Evolutionary conservation across 2,329 filamentous ascomycete species (phyloP), one percentile per base, ranked within the genome.

Genomic region (Paecilomyces variotii): DNA sequence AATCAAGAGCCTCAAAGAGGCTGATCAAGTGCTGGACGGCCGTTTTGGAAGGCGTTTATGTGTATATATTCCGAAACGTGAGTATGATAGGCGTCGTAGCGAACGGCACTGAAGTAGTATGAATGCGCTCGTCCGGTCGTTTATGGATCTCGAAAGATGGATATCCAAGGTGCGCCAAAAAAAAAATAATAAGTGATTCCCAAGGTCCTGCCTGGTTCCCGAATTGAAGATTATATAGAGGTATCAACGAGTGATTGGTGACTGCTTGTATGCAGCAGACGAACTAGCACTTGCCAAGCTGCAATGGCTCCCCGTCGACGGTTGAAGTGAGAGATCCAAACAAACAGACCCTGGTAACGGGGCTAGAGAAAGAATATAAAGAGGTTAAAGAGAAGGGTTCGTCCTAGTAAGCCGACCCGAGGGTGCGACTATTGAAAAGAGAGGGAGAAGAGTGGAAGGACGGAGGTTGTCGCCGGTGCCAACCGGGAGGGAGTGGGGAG

Each of bases 1-100:
- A 57, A 53, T 63, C 57, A 12, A 66, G 57, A 50, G 58, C 62
- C 58, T 66, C 63, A 51, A 60, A 66, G 56, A 65, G 60, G 64
- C 58, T 61, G 19, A 64, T 61, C 35, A 64, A 59, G 30, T 63
- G 58, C 45, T 60, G 62, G 50, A 65, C 62, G 45, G 61, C 60
- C 54, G 61, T 63, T 54, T 54, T 64, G 55, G 51, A 57, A 24
- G 27, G 45, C 39, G 39, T 45, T 45, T 45, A 19, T 19, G 14
- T 45, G n/a, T 45, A 19, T 45, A 45, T 45, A n/a, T 45, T 12
- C 32, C 32, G 39, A 45, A 19, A 6, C 14, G 19, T 6, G 50
- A 53, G 28, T 27, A 27, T 10, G 51, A 53, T 53, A 11, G 53
- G 45, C 60, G 61, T 64, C 56, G n/a, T 61, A 55, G 12, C 25